Evolutionary conservation across 2,329 filamentous ascomycete species (phyloP), one percentile per base, ranked within the genome.

Genomic region (Dendrostoma leiphaemia): DNA sequence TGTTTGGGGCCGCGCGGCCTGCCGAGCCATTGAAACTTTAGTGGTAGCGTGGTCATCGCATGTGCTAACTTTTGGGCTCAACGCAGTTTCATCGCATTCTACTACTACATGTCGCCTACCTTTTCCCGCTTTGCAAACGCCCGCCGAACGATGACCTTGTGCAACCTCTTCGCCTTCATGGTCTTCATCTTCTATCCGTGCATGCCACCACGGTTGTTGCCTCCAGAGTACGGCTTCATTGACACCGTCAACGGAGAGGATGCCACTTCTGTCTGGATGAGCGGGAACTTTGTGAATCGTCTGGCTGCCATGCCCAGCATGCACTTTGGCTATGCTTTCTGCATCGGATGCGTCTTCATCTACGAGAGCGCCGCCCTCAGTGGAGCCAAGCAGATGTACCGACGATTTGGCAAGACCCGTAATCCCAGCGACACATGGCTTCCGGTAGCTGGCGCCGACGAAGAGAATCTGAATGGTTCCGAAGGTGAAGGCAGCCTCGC

Each of bases 141-240:
- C 6, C 70, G 70, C 40, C 69, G 70, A 32, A 72, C 68, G 61
- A 72, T 72, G 65, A 67, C 81, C 12, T 71, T 83, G 56, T 79
- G 78, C 57, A 84, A 84, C 58, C 70, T 83, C 46, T 65, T 80
- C 50, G 81, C 81, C 43, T 84, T 84, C 59, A 60, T 77, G 59
- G 71, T 81, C 59, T 84, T 84, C 65, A 81, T 79, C 26, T 65
- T 80, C 35, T 84, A 79, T 69, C 81, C 82, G 9, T 82, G 79
- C 62, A 84, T 84, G 79, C 82, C 82, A 3, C 82, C 82, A 49
- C 78, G 82, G 7, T 71, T 85, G 43, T 73, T 85, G 48, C 76
- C 63, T 7, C 31, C 51, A 34, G 76, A 82, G 64, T 80, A 71
- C 49, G 74, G 75, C 17, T 81, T 81, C 61, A 67, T 76, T 53